Conservation (phyloP, 768 basidiomycete genomes). For the Tubosaeta sp. region DNA sequence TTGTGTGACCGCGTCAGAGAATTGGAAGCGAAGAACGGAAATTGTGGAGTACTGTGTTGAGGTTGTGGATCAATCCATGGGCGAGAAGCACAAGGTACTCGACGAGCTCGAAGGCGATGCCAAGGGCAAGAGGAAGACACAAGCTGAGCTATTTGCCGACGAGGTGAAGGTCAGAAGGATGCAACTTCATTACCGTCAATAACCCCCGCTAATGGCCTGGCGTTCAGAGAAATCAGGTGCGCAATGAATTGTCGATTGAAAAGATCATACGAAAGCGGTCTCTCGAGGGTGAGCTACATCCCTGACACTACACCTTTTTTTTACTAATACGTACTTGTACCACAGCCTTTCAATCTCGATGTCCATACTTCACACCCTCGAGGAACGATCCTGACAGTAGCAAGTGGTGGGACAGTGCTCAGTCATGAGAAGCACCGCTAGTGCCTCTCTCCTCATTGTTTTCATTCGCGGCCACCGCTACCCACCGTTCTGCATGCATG, state of each 20-base stretch:
- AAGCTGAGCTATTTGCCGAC: conserved; percentile 57
- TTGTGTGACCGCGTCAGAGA: conserved; percentile 34
- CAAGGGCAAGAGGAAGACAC: conserved; percentile 43
- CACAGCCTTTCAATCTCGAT: conserved; percentile 73
- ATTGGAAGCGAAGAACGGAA: conserved; percentile 71
- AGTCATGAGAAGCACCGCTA: conserved; percentile 30
- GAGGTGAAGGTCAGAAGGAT: conserved; percentile 60
- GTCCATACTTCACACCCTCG: conserved; percentile 74
- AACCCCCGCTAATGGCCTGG: conserved; percentile 25
- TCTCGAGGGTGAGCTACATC: conserved; percentile 53
- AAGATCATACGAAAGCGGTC: conserved; percentile 66
- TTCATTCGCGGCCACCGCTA: conserved; percentile 21
- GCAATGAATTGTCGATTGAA: conserved; percentile 70
- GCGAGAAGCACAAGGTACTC: conserved; percentile 48
- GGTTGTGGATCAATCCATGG: conserved; percentile 61
- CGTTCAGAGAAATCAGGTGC: conserved; percentile 64
- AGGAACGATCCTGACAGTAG: conserved; percentile 52
- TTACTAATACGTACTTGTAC: conserved; percentile 13
- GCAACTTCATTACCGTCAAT: conserved; percentile 27
- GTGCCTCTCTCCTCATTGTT: conserved; percentile 29
- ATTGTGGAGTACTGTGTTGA: conserved; percentile 73
- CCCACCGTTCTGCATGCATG: conserved; percentile 10
- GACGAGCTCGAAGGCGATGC: conserved; percentile 43
- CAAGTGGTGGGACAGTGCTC: conserved; percentile 49
- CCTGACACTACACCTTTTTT: conserved; percentile 16